Conservation (phyloP, 1,284 basidiomycete species). For the Coriolopsis trogii region DNA sequence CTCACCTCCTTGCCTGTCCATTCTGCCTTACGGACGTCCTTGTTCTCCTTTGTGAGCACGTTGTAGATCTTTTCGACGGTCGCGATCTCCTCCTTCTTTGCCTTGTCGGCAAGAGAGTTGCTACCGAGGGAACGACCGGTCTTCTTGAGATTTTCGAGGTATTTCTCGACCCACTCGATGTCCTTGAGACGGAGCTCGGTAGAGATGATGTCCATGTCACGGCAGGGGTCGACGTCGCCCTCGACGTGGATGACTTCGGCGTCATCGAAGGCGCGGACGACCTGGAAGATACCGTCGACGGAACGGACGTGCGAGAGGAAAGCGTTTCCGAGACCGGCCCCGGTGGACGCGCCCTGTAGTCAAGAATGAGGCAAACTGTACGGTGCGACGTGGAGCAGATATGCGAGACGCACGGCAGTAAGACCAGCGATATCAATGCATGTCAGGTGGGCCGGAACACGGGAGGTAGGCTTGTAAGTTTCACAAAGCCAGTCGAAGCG, state of each 20-base stretch:
- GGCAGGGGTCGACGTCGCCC: slow-evolving; percentile 94
- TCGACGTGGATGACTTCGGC: slow-evolving; percentile 99
- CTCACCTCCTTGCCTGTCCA: slow-evolving; percentile 98
- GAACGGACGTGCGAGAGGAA: slow-evolving; percentile 98
- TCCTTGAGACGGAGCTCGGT: slow-evolving; percentile 95
- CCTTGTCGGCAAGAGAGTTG: slow-evolving; percentile 89
- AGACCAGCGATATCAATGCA: slow-evolving; percentile 99
- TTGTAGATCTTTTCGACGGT: slow-evolving; percentile 87
- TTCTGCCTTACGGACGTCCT: slow-evolving; percentile 92
- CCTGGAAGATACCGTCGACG: slow-evolving; percentile 99
- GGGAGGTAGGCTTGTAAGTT: slow-evolving; percentile 87
- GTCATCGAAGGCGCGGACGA: slow-evolving; percentile 98
- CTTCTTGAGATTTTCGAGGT: slow-evolving; percentile 82
- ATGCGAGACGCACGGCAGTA: slow-evolving; percentile 77
- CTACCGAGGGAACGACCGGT: slow-evolving; percentile 72
- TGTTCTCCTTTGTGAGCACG: slow-evolving; percentile 79
- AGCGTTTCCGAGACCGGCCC: slow-evolving; percentile 96
- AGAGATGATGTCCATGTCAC: slow-evolving; percentile 98
- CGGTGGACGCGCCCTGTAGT: slow-evolving; percentile 92
- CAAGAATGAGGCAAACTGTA: no score
- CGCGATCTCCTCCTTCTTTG: slow-evolving; percentile 95
- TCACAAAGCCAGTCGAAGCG: slow-evolving; percentile 96
- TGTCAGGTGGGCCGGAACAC: slow-evolving; percentile 94
- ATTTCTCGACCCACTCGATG: slow-evolving; percentile 98
- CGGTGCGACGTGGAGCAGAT: no score